A percentile compares a stretch with the other conserved stretches of the same genome.
phyloP scores from a whole-genome alignment of 2,329 filamentous ascomycete species.

The Herpotrichia juniperi region DNA sequence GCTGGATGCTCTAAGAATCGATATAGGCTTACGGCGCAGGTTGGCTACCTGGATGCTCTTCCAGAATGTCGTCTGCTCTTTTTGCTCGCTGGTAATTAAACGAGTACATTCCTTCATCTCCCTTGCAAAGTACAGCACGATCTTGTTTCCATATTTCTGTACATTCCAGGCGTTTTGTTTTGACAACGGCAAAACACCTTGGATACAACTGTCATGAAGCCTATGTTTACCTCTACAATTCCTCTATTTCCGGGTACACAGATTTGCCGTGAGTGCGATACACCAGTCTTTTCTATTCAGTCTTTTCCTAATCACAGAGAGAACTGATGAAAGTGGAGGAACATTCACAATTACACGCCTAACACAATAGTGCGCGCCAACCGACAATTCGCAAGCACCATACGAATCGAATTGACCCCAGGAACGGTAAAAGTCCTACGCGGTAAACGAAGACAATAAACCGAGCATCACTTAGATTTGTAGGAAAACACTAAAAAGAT shows the following conservation, averaged over 20 bases:
- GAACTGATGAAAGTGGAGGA: conserved; percentile 24
- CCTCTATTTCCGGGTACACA: conserved; percentile 19
- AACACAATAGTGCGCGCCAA: neutral
- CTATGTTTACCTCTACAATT: conserved; percentile 32
- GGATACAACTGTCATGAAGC: conserved; percentile 30
- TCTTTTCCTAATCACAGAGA: conserved; percentile 4
- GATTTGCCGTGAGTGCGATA: conserved; percentile 22
- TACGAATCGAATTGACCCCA: neutral
- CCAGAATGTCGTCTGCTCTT: neutral
- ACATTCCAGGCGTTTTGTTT: conserved; percentile 45
- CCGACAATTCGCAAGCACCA: neutral
- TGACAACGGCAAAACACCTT: conserved; percentile 41
- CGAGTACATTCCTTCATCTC: conserved; percentile 32
- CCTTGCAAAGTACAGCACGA: conserved; percentile 22
- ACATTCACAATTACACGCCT: neutral
- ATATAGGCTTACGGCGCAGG: neutral
- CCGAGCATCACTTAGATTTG: neutral
- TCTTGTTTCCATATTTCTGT: conserved; percentile 37
- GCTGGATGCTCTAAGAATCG: neutral
- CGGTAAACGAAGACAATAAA: neutral
- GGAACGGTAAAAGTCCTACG: neutral
- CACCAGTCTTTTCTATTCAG: conserved; percentile 21
- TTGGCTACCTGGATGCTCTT: neutral
- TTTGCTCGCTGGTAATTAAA: neutral
- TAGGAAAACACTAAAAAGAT: neutral